These are phyloP conservation scores for Eucalyptus polyanthemos DNA, from an alignment of 345 rosid species.

Conservation along the genomic window DNA sequence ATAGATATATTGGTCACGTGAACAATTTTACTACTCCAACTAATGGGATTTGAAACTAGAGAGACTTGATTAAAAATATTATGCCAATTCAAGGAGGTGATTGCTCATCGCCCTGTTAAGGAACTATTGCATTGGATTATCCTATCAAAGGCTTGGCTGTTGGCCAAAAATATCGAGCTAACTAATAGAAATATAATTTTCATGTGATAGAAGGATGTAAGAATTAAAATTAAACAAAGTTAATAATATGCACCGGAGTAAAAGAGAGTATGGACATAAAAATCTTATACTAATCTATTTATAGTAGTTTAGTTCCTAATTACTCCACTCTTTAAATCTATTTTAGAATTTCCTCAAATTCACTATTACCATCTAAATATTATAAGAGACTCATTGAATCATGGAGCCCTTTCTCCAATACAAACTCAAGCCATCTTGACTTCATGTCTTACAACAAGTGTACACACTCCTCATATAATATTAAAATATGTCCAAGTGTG, in stretches of 20 bases:
- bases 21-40: background rate
- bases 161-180: background rate
- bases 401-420: background rate
- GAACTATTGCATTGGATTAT: background rate
- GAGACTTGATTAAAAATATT: background rate
- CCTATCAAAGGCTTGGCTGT: background rate
- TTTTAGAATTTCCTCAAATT: background rate
- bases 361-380: background rate
- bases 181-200: background rate
- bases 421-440: background rate
- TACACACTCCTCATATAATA: background rate
- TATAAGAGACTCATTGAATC: background rate
- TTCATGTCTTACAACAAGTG: background rate
- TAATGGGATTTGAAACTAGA: background rate
- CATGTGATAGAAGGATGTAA: fast-evolving
- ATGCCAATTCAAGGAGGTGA: background rate
- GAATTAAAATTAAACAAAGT: background rate
- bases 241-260: fast-evolving
- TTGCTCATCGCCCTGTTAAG: background rate
- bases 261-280: background rate
- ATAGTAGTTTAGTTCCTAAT: fast-evolving
- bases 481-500: background rate
- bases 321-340: background rate
- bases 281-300: background rate
- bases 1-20: no score